phyloP scores from a whole-genome alignment of 1,139 yeast genomes.

The Sporopachydermia cereana region DNA sequence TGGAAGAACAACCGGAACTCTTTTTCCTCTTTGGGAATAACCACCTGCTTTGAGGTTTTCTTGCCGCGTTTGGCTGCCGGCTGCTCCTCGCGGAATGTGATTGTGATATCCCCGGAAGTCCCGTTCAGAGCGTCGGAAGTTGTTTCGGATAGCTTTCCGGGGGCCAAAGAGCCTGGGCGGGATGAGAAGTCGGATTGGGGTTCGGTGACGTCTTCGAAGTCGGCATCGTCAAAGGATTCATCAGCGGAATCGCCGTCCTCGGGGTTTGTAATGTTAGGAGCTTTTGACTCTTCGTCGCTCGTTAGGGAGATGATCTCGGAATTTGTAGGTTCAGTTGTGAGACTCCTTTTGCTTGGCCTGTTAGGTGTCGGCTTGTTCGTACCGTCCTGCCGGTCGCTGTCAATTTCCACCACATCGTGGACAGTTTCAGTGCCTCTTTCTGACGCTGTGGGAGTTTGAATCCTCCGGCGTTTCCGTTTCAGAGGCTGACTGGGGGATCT shows the following conservation, averaged over 20 bases:
- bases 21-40: slow-evolving; percentile 45
- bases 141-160: neutral
- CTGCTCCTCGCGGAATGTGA: neutral
- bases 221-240: slow-evolving; percentile 5
- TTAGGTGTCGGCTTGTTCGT: neutral
- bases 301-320: neutral
- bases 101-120: neutral
- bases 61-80: neutral
- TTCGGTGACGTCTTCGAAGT: slow-evolving; percentile 3
- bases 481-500: neutral
- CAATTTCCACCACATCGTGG: neutral
- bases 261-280: neutral
- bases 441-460: neutral
- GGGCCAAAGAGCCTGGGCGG: neutral
- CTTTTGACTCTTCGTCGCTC: neutral
- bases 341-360: no score
- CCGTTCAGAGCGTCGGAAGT: no score
- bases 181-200: neutral
- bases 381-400: no score
- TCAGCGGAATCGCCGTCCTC: neutral
- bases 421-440: neutral
- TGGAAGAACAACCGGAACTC: slow-evolving; percentile 43
- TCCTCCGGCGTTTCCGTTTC: slow-evolving; percentile 2
- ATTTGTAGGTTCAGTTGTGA: neutral
- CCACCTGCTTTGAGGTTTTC: slow-evolving; percentile 18